phyloP scores from a whole-genome alignment of 1,284 basidiomycete species.

The Malassezia caprae region DNA sequence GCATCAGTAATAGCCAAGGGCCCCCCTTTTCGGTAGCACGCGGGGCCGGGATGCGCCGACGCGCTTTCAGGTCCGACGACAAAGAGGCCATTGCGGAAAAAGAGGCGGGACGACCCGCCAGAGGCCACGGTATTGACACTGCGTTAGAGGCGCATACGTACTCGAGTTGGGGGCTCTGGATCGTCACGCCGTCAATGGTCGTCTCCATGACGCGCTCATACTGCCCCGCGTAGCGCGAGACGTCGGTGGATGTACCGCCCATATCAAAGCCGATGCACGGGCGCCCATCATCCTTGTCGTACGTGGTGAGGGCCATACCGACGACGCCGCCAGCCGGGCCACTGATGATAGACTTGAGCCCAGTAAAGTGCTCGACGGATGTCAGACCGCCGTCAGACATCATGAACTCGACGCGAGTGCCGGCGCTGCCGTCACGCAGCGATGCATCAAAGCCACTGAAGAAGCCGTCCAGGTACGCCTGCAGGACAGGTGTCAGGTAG shows the following conservation, averaged over 20 bases:
- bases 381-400: conserved; percentile 62
- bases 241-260: conserved; percentile 76
- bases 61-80: conserved; percentile 43
- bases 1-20: conserved; percentile 46
- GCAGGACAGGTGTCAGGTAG: conserved; percentile 82
- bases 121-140: conserved; percentile 45
- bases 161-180: conserved; percentile 66
- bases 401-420: conserved; percentile 47
- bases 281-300: conserved; percentile 59
- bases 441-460: conserved; percentile 74
- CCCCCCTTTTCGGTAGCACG: conserved; percentile 46
- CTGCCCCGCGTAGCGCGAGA: conserved; percentile 71
- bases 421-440: conserved; percentile 51
- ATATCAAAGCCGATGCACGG: conserved; percentile 57
- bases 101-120: conserved; percentile 40
- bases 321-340: conserved; percentile 83
- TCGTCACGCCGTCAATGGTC: conserved; percentile 76
- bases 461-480: conserved; percentile 80
- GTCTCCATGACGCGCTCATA: conserved; percentile 85
- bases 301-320: conserved; percentile 72
- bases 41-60: conserved; percentile 43
- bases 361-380: conserved; percentile 72
- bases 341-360: conserved; percentile 74
- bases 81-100: conserved; percentile 45
- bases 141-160: conserved; percentile 1